Base-by-base conservation (phyloP, 75 land plant genomes). In the Selaginella moellendorffii region DNA sequence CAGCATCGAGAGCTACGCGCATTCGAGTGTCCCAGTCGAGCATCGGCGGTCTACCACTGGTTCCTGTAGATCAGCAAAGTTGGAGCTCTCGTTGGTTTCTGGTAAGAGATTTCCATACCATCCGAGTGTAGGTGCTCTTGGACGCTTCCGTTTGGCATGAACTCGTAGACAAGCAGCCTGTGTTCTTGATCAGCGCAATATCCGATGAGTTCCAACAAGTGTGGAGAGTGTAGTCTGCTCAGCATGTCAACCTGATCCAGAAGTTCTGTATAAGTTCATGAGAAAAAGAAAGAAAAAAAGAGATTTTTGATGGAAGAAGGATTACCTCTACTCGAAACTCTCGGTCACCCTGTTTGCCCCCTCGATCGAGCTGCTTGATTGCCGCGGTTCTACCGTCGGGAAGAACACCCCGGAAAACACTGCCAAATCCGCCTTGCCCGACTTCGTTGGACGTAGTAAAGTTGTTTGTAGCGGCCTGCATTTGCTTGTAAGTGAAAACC, bases 121-220 rank as follows among this genome's bases (percentile, higher is more conserved):
- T 64, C 51, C 1, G 67, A 68, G 60, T 83, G 78, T 19, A 86
- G 85, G 52, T 83, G 86, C 0, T 81, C 69, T 22, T 86, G 76
- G 2, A 86, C 81, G 56, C 70, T 77, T 9, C 82, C 83, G 77
- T 83, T 83, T 10, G 81, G 80, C 83, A 86, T 83, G 78, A 31
- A 83, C 30, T 86, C 86, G 65, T 78, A 86, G 24, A 81, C 74
- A 0, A 86, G 77, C 2, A 80, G 75, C 61, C 90, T 72, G 67
- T 86, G 83, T 18, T 82, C 66, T 54, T 80, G 81, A 68, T 86
- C 90, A 17, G 90, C 90, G 73, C 90, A 86, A 63, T 86, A 86
- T 31, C 90, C 90, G 10, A 86, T 74, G 52, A 86, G 66, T 53
- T 79, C 77, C 21, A 81, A 79, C 62, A 86, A 61, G 63, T 72